Percentiles rank a stretch among this genome's conserved stretches.
Conservation (phyloP, 139 green algal species). For the Coelastrella sp. region DNA sequence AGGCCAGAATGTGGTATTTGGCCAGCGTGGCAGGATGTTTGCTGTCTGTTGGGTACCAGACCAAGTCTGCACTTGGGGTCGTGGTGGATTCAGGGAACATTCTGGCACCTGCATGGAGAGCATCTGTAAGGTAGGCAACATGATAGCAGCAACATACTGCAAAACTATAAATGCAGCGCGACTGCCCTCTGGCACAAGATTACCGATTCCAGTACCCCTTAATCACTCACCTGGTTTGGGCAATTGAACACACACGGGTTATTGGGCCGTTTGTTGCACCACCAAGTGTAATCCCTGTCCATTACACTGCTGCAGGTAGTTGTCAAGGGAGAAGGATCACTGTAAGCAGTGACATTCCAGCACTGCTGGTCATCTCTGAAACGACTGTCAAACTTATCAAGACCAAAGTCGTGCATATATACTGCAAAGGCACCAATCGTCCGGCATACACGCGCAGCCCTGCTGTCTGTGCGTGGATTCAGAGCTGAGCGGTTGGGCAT, state of each 20-base stretch:
- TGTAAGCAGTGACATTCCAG: conserved; percentile 21
- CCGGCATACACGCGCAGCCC: neutral
- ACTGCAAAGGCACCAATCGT: conserved; percentile 33
- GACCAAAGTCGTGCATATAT: conserved; percentile 43
- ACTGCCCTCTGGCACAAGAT: neutral
- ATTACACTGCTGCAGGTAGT: neutral
- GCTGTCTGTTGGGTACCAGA: neutral
- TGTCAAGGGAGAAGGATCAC: neutral
- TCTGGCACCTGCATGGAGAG: conserved; percentile 1
- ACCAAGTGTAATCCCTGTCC: conserved; percentile 37
- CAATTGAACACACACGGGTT: conserved; percentile 40
- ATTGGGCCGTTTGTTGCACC: conserved; percentile 40
- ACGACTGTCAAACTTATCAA: conserved; percentile 27
- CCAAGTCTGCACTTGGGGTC: conserved; percentile 10
- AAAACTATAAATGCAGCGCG: neutral
- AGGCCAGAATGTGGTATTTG: conserved; percentile 25
- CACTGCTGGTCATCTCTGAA: conserved; percentile 16
- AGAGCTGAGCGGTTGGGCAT: neutral
- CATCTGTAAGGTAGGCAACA: neutral
- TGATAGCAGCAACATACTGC: neutral
- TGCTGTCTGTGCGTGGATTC: neutral
- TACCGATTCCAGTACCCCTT: neutral
- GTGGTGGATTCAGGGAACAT: neutral
- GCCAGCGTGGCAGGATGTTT: conserved; percentile 28
- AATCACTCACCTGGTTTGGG: conserved; percentile 25